A percentile compares a stretch with the other conserved stretches of the same genome.
Conservation (phyloP, 2,329 filamentous ascomycete species). For the Hypoxylon sp. region DNA sequence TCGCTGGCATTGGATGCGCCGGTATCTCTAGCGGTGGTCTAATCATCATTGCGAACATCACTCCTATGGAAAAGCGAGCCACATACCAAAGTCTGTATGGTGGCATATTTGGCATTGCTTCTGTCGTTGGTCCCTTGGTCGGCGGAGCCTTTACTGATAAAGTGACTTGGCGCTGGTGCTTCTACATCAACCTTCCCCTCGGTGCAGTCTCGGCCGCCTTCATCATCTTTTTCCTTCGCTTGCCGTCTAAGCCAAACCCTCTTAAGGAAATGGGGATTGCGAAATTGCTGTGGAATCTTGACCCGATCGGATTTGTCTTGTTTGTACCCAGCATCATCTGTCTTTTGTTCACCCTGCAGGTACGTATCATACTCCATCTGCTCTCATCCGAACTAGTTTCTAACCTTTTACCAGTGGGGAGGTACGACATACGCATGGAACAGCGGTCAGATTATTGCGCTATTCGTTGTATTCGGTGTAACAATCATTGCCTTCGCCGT, state of each 20-base stretch:
- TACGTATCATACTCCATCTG: too few relatives aligned
- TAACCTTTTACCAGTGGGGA: slow-evolving; percentile 54
- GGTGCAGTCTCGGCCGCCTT: slow-evolving; percentile 51
- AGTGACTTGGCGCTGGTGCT: slow-evolving; percentile 29
- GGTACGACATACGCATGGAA: slow-evolving; percentile 54
- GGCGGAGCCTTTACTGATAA: slow-evolving; percentile 46
- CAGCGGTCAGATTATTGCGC: slow-evolving; percentile 21
- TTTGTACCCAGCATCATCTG: slow-evolving; percentile 43
- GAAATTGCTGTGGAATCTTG: too few relatives aligned
- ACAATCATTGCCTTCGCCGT: slow-evolving; percentile 10
- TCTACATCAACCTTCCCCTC: slow-evolving; percentile 34
- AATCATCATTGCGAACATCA: slow-evolving; percentile 54
- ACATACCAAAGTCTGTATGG: slow-evolving; percentile 59
- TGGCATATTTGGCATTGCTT: slow-evolving; percentile 60
- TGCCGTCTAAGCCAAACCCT: neutral
- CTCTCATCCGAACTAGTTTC: too few relatives aligned
- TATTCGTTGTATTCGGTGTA: slow-evolving; percentile 25
- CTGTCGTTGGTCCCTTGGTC: slow-evolving; percentile 46
- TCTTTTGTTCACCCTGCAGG: slow-evolving; percentile 59
- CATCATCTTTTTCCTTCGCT: neutral
- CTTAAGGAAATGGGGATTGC: too few relatives aligned
- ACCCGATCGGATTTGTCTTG: too few relatives aligned
- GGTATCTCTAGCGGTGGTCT: slow-evolving; percentile 50
- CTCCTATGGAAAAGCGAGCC: slow-evolving; percentile 59
- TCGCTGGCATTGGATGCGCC: slow-evolving; percentile 45